phyloP scores from a whole-genome alignment of 2,329 filamentous ascomycete species.

The Apiospora arundinis region DNA sequence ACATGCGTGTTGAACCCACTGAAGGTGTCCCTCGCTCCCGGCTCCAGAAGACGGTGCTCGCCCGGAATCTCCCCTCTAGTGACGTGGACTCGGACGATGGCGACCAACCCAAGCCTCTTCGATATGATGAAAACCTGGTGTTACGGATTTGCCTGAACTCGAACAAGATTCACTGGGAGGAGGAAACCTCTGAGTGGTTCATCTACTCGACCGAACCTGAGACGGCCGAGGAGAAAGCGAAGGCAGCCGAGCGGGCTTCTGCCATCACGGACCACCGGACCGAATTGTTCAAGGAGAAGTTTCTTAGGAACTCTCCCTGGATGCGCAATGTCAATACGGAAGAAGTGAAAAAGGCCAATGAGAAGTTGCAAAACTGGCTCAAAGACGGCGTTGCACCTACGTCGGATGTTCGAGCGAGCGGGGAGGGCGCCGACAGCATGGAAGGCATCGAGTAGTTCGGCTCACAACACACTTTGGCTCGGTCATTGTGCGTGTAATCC shows the following conservation, averaged over 20 bases:
- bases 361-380: conserved; percentile 63
- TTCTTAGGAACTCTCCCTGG: conserved; percentile 82
- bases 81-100: conserved; percentile 70
- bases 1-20: conserved; percentile 86
- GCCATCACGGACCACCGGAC: conserved; percentile 67
- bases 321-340: conserved; percentile 81
- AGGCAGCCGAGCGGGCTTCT: conserved; percentile 66
- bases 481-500: conserved; percentile 1
- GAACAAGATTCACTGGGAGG: conserved; percentile 80
- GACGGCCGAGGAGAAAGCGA: conserved; percentile 68
- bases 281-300: conserved; percentile 76
- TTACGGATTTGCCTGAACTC: conserved; percentile 79
- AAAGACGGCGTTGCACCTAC: conserved; percentile 53
- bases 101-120: conserved; percentile 64
- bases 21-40: conserved; percentile 73
- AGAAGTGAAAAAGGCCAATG: conserved; percentile 76
- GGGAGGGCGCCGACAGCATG: conserved; percentile 31
- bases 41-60: conserved; percentile 72
- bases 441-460: conserved; percentile 1
- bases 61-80: conserved; percentile 70
- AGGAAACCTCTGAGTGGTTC: conserved; percentile 73
- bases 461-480: conserved; percentile 5
- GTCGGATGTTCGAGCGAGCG: conserved; percentile 36
- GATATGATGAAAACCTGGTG: conserved; percentile 71
- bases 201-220: conserved; percentile 74